phyloP scores from a whole-genome alignment of 768 basidiomycete species.

The Fomitopsis pulvina region DNA sequence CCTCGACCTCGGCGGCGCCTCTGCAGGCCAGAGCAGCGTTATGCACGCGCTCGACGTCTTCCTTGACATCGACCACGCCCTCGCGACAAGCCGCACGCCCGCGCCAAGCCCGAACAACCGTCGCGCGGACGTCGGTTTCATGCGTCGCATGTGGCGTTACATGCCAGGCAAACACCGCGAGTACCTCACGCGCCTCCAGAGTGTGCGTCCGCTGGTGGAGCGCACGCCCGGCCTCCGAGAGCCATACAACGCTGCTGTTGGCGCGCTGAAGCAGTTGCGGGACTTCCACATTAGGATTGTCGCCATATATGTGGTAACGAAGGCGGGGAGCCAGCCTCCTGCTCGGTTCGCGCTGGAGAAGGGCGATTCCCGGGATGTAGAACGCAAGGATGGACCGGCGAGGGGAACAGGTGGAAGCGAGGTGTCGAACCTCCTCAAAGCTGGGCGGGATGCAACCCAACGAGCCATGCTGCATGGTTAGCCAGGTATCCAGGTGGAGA shows the following conservation, averaged over 20 bases:
- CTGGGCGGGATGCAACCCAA: constrained; percentile 81
- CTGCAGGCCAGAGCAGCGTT: constrained; percentile 89
- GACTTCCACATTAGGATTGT: constrained; percentile 89
- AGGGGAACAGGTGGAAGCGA: constrained; percentile 90
- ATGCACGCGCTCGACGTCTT: constrained; percentile 85
- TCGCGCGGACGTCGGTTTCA: constrained; percentile 69
- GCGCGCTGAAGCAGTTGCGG: constrained; percentile 74
- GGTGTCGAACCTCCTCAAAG: constrained; percentile 76
- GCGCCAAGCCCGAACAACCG: constrained; percentile 59
- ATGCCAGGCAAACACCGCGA: constrained; percentile 92
- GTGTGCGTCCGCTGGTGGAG: constrained; percentile 56
- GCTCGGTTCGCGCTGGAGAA: not conserved
- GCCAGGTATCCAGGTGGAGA: not conserved
- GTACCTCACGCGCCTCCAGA: constrained; percentile 70
- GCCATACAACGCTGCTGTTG: constrained; percentile 75
- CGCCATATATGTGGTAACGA: constrained; percentile 79
- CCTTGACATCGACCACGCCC: constrained; percentile 84
- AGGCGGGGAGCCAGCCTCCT: constrained; percentile 56
- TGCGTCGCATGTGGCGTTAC: constrained; percentile 90
- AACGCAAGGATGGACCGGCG: constrained; percentile 37
- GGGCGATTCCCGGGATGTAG: constrained; percentile 16
- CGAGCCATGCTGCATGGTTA: constrained; percentile 40
- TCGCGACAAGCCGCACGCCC: constrained; percentile 63
- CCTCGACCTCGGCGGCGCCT: constrained; percentile 79
- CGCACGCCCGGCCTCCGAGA: constrained; percentile 52